Conservation (phyloP, 2,329 filamentous ascomycete genomes). For the Aspergillus pseudonomiae region DNA sequence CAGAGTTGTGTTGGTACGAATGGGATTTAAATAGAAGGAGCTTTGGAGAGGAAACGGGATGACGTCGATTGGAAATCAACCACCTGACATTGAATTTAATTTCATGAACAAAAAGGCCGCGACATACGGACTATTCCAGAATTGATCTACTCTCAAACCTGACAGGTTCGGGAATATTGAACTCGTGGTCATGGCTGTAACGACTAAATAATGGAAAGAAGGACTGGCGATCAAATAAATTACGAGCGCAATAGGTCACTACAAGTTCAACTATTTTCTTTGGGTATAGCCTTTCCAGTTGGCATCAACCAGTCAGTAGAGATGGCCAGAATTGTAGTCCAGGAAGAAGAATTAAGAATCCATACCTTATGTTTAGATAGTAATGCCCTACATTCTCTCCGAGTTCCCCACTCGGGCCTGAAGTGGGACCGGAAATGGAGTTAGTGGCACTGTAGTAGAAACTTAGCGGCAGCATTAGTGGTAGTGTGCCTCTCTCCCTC, state of each 20-base stretch:
- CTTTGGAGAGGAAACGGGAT: background rate
- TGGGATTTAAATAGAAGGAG: background rate
- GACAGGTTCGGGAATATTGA: background rate
- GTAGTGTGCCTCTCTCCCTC: background rate
- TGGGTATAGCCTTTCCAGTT: too few species aligned
- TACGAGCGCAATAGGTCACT: background rate
- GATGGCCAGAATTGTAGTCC: background rate
- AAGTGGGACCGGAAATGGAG: conserved; percentile 3
- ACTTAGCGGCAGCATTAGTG: background rate
- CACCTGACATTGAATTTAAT: background rate
- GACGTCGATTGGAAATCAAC: background rate
- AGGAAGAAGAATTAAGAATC: background rate
- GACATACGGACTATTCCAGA: background rate
- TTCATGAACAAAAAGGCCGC: background rate
- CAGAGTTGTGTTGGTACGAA: background rate
- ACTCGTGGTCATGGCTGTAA: background rate
- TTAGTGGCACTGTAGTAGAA: background rate
- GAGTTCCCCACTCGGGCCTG: conserved; percentile 3
- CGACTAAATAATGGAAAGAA: background rate
- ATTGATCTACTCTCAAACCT: background rate
- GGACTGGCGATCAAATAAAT: background rate
- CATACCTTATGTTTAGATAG: background rate
- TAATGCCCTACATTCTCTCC: conserved; percentile 3
- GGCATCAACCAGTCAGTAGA: too few species aligned
- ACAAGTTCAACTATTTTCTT: background rate